A percentile compares a stretch with the other conserved stretches of the same genome.
These are phyloP conservation scores for Clausena lansium DNA, from an alignment of 345 rosid genomes.

Conservation along the genomic window DNA sequence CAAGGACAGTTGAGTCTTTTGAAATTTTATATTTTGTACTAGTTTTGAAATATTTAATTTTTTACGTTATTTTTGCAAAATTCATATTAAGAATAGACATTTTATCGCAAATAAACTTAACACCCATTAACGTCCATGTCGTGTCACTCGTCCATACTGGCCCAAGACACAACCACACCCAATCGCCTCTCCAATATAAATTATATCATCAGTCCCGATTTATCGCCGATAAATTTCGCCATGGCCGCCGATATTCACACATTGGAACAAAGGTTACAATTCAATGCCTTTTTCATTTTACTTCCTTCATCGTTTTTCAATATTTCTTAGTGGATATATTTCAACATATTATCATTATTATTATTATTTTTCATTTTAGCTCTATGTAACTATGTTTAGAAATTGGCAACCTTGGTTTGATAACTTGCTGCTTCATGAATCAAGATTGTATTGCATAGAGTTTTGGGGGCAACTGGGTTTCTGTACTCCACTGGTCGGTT, in stretches of 20 bases:
- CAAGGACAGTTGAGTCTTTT: neutral
- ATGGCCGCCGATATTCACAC: constrained; percentile 15
- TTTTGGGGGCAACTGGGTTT: neutral
- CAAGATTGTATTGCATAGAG: neutral
- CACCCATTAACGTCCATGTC: too few species aligned
- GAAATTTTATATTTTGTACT: neutral
- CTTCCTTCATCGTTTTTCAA: neutral
- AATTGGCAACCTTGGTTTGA: neutral
- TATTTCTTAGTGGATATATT: neutral
- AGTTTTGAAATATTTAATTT: neutral
- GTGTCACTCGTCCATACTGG: too few species aligned
- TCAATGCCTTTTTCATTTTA: too few species aligned
- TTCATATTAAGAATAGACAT: too few species aligned
- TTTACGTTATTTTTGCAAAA: neutral
- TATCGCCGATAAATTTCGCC: neutral
- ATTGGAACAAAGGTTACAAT: constrained; percentile 14
- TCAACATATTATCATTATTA: neutral
- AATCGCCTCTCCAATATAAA: too few species aligned
- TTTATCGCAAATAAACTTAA: too few species aligned
- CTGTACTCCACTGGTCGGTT: neutral
- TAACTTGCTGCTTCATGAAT: neutral
- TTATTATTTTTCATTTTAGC: neutral
- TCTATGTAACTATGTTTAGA: neutral
- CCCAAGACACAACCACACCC: too few species aligned
- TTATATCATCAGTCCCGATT: neutral